Evolutionary conservation across 176 grass and related monocot genomes (phyloP).

Genomic region (Phyllostachys edulis): DNA sequence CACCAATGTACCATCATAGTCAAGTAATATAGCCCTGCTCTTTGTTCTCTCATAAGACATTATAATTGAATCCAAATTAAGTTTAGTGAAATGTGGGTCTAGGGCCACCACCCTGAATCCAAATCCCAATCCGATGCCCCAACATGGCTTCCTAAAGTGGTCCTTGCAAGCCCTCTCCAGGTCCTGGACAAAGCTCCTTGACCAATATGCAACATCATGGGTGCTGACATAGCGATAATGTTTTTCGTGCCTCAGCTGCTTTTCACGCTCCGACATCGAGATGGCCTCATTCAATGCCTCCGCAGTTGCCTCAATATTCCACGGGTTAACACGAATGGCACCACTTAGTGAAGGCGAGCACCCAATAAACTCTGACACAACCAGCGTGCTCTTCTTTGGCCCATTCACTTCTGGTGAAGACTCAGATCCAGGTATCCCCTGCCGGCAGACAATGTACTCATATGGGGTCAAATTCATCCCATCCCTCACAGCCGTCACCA

Average conservation of each 20-base stretch:
- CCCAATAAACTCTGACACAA: slow-evolving; percentile 85
- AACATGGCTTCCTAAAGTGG: slow-evolving; percentile 81
- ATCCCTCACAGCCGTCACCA: slow-evolving; percentile 86
- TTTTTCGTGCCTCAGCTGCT: slow-evolving; percentile 79
- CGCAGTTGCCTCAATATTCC: slow-evolving; percentile 68
- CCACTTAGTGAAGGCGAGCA: slow-evolving; percentile 82
- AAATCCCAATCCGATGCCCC: slow-evolving; percentile 87
- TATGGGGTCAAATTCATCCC: slow-evolving; percentile 94
- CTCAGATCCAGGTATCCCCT: slow-evolving; percentile 51
- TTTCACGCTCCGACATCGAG: slow-evolving; percentile 59
- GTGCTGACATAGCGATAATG: slow-evolving; percentile 77
- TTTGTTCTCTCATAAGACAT: slow-evolving; percentile 67
- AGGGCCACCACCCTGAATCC: slow-evolving; percentile 89
- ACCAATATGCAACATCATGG: slow-evolving; percentile 82
- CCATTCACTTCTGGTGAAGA: slow-evolving; percentile 35
- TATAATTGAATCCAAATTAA: slow-evolving; percentile 71
- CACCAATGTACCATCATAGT: slow-evolving; percentile 92
- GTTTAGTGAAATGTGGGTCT: slow-evolving; percentile 75
- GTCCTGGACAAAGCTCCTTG: slow-evolving; percentile 72
- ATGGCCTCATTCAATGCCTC: slow-evolving; percentile 77
- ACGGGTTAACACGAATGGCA: slow-evolving; percentile 79
- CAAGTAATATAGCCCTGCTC: slow-evolving; percentile 70
- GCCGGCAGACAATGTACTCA: slow-evolving; percentile 78
- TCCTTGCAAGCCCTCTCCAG: slow-evolving; percentile 81
- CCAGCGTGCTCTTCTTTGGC: slow-evolving; percentile 70